phyloP scores from a whole-genome alignment of 2,329 filamentous ascomycete genomes.

The Ophiocordyceps sinensis region DNA sequence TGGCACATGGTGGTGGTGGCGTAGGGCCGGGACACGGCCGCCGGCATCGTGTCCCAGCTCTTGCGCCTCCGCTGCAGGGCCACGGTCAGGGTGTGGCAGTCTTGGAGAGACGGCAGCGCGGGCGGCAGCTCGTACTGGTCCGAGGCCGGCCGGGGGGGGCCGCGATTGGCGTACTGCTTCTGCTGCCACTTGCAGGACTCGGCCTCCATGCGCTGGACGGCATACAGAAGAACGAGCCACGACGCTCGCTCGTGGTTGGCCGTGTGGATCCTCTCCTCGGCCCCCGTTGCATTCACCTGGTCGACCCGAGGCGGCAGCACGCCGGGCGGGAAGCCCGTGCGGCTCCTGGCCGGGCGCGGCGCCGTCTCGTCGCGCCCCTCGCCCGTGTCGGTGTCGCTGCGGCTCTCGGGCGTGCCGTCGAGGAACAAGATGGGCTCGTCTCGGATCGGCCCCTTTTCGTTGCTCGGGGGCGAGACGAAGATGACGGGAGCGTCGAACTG shows the following conservation, averaged over 20 bases:
- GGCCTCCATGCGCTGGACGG: constrained; percentile 33
- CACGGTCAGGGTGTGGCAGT: constrained; percentile 26
- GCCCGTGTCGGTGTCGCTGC: constrained; percentile 16
- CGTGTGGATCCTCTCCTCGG: constrained; percentile 30
- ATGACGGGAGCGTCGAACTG: constrained; percentile 35
- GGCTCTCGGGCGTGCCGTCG: constrained; percentile 22
- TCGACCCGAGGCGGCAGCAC: background rate
- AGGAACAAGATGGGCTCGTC: constrained; percentile 20
- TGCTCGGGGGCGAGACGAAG: constrained; percentile 29
- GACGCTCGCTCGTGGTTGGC: constrained; percentile 42
- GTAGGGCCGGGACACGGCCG: constrained; percentile 30
- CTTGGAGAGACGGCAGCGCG: constrained; percentile 10
- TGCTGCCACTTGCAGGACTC: constrained; percentile 32
- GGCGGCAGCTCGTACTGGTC: constrained; percentile 7
- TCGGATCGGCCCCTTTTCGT: constrained; percentile 20
- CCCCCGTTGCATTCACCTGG: constrained; percentile 5
- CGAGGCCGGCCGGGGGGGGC: constrained; percentile 6
- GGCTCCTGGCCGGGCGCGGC: background rate
- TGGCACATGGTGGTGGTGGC: constrained; percentile 42
- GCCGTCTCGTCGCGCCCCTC: background rate
- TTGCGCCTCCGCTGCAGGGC: constrained; percentile 31
- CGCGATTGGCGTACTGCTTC: constrained; percentile 12
- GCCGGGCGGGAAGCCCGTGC: background rate
- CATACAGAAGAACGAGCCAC: constrained; percentile 35
- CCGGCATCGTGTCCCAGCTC: constrained; percentile 38